Base-by-base conservation (phyloP, 805 yeast species). In the Wickerhamomyces kurtzmanii region DNA sequence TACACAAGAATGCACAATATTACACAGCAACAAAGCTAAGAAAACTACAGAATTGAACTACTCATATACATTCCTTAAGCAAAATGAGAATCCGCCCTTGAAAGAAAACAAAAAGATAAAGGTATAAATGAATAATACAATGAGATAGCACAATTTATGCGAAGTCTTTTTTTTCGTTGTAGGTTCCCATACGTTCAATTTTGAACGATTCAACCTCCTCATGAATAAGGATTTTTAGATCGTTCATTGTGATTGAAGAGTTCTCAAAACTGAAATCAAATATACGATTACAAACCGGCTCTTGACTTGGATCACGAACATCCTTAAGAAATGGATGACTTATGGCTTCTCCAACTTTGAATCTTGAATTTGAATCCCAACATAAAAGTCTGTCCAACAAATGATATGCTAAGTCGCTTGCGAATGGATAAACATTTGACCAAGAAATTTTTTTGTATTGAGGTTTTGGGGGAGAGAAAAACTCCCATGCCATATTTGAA, bases 241-340 rank as follows among this genome's bases (percentile, higher is more conserved):
- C 69, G 17, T 55, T 51, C 45, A 68, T 51, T 7, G 60, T 47
- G 8, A 38, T 39, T 3, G 54, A 45, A 8, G 43, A 31, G 13
- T 53, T 47, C 42, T 86, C 96, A 48, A 78, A 82, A 18, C 72
- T 64, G 42, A 79, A 80, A 43, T 79, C 77, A 43, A 85, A 80
- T 3, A 59, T 53, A 3, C 47, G 44, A 0, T 48, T 39, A 31
- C 78, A 65, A 3, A 30, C 49, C 0, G 79, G 71, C 46, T 82
- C 94, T 30, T 70, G 74, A 10, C 58, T 57, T 0, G 42, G 31
- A 34, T 69, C 67, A 38, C 89, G 62, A 6, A 83, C 71, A 3
- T 53, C 43, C 9, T 42, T 46, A 7, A 85, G 57, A 43, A 66
- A 82, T 1, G 60, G 57, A 42, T 80, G 85, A 5, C 55, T 53